These are phyloP conservation scores for Vitis hybrid DNA, from an alignment of 177 flowering plant genomes.

Conservation along the genomic window DNA sequence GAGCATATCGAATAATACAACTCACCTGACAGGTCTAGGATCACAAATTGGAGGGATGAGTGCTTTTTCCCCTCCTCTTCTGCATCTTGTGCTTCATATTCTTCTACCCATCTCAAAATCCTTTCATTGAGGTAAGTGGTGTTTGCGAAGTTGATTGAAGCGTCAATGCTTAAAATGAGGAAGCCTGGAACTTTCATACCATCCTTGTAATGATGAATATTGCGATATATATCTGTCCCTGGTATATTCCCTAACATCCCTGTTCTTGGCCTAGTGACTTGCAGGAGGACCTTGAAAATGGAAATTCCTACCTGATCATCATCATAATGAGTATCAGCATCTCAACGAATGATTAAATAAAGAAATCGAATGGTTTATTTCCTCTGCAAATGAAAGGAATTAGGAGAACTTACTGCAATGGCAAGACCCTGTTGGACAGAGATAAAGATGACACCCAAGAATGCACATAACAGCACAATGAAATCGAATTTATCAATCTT, in stretches of 20 bases:
- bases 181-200: conserved; percentile 63
- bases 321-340: not conserved
- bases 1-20: not conserved
- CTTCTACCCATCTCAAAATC: conserved; percentile 81
- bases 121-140: conserved; percentile 76
- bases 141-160: conserved; percentile 80
- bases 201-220: conserved; percentile 64
- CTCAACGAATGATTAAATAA: not conserved
- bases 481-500: conserved; percentile 83
- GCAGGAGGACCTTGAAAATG: conserved; percentile 65
- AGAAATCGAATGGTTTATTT: not conserved
- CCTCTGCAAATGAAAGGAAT: not conserved
- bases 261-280: conserved; percentile 73
- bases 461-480: conserved; percentile 63
- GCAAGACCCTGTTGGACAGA: conserved; percentile 80
- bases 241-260: conserved; percentile 67
- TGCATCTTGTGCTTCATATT: conserved; percentile 41
- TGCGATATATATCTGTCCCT: conserved; percentile 60
- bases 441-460: conserved; percentile 77
- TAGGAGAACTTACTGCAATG: conserved; percentile 38
- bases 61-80: conserved; percentile 36
- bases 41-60: conserved; percentile 37
- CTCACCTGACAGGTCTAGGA: conserved; percentile 75
- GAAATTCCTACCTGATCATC: conserved; percentile 65
- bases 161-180: conserved; percentile 69